A percentile compares a stretch with the other conserved stretches of the same genome.
phyloP scores from a whole-genome alignment of 768 basidiomycete species.

The Dentipellis sp. region DNA sequence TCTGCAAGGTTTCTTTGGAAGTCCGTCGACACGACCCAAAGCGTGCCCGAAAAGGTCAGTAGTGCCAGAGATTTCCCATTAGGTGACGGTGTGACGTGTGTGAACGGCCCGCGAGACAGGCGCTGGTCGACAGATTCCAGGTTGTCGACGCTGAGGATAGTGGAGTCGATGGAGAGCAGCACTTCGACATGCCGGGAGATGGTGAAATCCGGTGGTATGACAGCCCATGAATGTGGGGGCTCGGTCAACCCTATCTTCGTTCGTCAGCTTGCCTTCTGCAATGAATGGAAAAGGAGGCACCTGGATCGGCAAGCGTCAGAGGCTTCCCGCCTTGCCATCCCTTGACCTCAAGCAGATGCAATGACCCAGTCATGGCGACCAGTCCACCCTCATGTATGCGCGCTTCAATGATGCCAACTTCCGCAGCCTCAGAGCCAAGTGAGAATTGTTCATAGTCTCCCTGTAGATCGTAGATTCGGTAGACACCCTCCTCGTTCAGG shows the following conservation, averaged over 20 bases:
- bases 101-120: slow-evolving; percentile 82
- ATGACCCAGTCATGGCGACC: slow-evolving; percentile 71
- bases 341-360: slow-evolving; percentile 78
- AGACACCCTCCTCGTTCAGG: slow-evolving; percentile 86
- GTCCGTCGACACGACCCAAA: slow-evolving; percentile 94
- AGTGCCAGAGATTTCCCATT: slow-evolving; percentile 90
- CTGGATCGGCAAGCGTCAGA: slow-evolving; percentile 60
- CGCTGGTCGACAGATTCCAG: slow-evolving; percentile 85
- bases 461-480: slow-evolving; percentile 83
- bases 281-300: slow-evolving; percentile 33
- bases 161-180: slow-evolving; percentile 69
- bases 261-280: slow-evolving; percentile 1
- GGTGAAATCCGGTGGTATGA: slow-evolving; percentile 85
- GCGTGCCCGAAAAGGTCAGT: slow-evolving; percentile 56
- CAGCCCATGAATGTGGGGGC: slow-evolving; percentile 77
- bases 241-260: slow-evolving; percentile 51
- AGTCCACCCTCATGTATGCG: slow-evolving; percentile 81
- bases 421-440: slow-evolving; percentile 72
- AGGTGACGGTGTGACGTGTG: slow-evolving; percentile 80
- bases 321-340: slow-evolving; percentile 81
- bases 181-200: slow-evolving; percentile 88
- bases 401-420: slow-evolving; percentile 79
- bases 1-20: slow-evolving; percentile 86
- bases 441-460: slow-evolving; percentile 82
- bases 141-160: slow-evolving; percentile 81